Percentiles rank a stretch among this genome's conserved stretches.
Conservation (phyloP, 2,329 filamentous ascomycete species). For the Diaporthe citriasiana region DNA sequence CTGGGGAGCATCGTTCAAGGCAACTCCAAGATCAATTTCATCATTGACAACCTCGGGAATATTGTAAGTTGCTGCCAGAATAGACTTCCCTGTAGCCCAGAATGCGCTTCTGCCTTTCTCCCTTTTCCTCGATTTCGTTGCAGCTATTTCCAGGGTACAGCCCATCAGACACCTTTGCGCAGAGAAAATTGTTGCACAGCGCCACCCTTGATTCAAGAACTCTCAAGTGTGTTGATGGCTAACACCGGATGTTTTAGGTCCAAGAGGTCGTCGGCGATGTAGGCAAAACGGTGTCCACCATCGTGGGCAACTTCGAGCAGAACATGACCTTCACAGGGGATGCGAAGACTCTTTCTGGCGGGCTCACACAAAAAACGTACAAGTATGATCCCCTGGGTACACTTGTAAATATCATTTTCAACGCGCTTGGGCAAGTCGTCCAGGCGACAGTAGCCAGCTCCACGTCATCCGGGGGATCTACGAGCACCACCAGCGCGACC, state of each 20-base stretch:
- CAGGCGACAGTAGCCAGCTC: constrained; percentile 58
- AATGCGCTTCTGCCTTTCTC: too few relatives aligned
- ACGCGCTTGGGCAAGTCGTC: constrained; percentile 67
- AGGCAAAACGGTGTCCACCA: constrained; percentile 60
- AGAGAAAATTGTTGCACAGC: not conserved
- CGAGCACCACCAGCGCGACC: constrained; percentile 32
- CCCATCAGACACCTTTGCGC: too few relatives aligned
- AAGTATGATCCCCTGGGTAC: constrained; percentile 63
- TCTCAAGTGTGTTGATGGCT: not conserved
- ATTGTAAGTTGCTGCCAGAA: constrained; percentile 54
- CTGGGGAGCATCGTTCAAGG: constrained; percentile 71
- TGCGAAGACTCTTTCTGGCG: constrained; percentile 52
- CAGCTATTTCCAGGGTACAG: not conserved
- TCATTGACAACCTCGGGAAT: constrained; percentile 73
- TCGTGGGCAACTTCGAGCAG: constrained; percentile 69
- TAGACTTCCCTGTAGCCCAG: not conserved
- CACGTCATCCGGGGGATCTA: constrained; percentile 7
- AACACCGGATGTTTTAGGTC: constrained; percentile 47
- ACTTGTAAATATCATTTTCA: constrained; percentile 69
- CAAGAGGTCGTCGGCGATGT: constrained; percentile 67
- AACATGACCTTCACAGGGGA: constrained; percentile 69
- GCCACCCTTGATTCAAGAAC: not conserved
- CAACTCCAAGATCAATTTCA: constrained; percentile 66
- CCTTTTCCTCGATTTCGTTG: not conserved
- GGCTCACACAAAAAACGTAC: constrained; percentile 65